Conservation (phyloP, 148 eudicot genomes). For the Vaccinium vitisidaea region DNA sequence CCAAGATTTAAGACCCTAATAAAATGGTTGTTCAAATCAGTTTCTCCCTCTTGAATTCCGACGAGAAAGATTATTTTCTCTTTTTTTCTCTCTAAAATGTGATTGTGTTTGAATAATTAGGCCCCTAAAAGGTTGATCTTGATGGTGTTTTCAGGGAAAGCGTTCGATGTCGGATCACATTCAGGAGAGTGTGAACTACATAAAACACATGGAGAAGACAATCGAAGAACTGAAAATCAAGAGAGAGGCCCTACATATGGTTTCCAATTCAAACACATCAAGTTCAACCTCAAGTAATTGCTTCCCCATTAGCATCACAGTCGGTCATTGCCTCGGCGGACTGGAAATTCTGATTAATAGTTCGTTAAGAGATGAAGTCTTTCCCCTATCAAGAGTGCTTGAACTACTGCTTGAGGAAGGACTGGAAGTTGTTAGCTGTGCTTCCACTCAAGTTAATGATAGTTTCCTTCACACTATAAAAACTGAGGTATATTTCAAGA, state of each 20-base stretch:
- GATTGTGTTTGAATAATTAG: no score
- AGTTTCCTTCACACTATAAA: slow-evolving; percentile 38
- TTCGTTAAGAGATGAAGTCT: slow-evolving; percentile 16
- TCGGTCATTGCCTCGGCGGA: slow-evolving; percentile 11
- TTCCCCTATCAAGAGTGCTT: slow-evolving; percentile 46
- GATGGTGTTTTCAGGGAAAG: slow-evolving; percentile 45
- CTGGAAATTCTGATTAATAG: slow-evolving; percentile 25
- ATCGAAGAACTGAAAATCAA: slow-evolving; percentile 33
- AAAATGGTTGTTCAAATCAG: background rate
- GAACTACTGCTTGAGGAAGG: slow-evolving; percentile 31
- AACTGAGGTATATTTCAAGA: slow-evolving; percentile 39
- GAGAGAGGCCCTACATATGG: slow-evolving; percentile 38
- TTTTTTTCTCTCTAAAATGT: background rate
- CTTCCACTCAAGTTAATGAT: slow-evolving; percentile 34
- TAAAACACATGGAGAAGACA: slow-evolving; percentile 44
- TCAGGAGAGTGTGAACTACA: slow-evolving; percentile 52
- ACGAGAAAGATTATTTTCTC: background rate
- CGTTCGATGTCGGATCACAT: slow-evolving; percentile 61
- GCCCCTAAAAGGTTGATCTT: background rate
- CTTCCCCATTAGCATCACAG: background rate
- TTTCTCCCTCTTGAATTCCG: slow-evolving; percentile 3
- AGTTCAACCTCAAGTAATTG: slow-evolving; percentile 11
- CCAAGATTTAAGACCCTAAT: background rate
- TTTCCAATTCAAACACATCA: background rate
- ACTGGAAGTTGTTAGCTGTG: slow-evolving; percentile 39